Conservation (phyloP, 169 alveolate genomes). For the Eimeria maxima region DNA sequence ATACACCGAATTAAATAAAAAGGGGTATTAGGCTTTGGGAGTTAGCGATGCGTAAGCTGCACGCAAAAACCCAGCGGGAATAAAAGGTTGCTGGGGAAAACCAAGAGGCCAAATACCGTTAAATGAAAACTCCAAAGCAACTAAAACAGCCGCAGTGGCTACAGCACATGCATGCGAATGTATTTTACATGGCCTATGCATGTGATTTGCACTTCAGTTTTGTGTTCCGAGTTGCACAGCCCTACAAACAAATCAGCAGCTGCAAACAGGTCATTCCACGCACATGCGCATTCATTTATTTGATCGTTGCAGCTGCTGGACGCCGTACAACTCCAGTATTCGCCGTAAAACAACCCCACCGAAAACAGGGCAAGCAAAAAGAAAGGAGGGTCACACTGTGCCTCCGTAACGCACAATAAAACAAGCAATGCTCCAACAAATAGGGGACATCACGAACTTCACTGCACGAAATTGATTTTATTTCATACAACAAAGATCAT, state of each 20-base stretch:
- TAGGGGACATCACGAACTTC: background rate
- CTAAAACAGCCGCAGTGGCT: conserved; percentile 38
- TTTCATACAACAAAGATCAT: background rate
- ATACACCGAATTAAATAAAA: background rate
- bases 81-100: background rate
- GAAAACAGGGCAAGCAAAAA: conserved; percentile 29
- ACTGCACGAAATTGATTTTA: background rate
- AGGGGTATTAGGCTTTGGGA: conserved; percentile 26
- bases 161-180: conserved; percentile 10
- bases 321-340: background rate
- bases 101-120: conserved; percentile 46
- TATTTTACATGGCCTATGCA: conserved; percentile 24
- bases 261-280: background rate
- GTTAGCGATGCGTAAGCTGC: background rate
- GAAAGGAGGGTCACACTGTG: conserved; percentile 5
- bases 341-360: conserved; percentile 18
- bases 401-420: conserved; percentile 33
- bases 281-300: background rate
- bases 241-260: conserved; percentile 53
- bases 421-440: conserved; percentile 61
- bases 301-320: conserved; percentile 3
- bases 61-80: background rate
- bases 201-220: conserved; percentile 30
- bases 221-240: conserved; percentile 24
- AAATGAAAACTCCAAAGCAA: conserved; percentile 9